Evolutionary conservation across 257 asterid genomes (phyloP), one percentile per base, ranked within the genome.

Genomic region (Rubia yunnanensis): DNA sequence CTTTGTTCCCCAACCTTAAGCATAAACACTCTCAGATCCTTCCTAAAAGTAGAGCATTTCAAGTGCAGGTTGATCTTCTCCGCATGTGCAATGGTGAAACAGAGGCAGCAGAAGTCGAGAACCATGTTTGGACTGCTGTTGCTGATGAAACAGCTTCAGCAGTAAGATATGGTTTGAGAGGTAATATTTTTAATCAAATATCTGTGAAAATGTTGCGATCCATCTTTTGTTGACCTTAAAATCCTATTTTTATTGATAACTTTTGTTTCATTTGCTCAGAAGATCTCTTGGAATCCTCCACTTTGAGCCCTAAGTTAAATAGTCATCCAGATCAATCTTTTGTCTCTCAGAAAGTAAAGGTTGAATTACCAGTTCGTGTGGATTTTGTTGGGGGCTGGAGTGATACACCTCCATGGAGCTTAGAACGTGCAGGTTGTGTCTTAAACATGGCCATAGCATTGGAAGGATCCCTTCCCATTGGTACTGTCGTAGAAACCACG

Each of bases 341-440:
- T 80, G 71, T 65, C 76, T 62, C 66, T 50, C 88, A 76, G 78
- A 82, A 64, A 59, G 97, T 90, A 74, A 90, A 77, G 82, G 88
- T 85, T 68, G 97, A 94, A 78, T 74, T 94, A 74, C 97, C 99
- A 15, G 99, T 94, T 72, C 86, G 96, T 50, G 96, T 90, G 70
- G 95, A 94, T 81, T 94, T 94, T 80, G 95, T 80, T 46, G 99
- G 99, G 57, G 97, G 97, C 44, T 94, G 99, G 99, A 94, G 97
- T 62, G 97, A 94, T 70, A 90, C 95, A 67, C 99, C 95, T 74
- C 97, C 97, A 20, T 92, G 99, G 97, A 94, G 97, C 81, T 81
- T 88, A 82, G 96, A 94, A 76, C 99, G 97, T 62, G 84, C 85
- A 27, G 99, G 99, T 36, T 88, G 94, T 55, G 97, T 89, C 69